phyloP scores from a whole-genome alignment of 2,329 filamentous ascomycete species.

The Ceratocystiopsis minuta region DNA sequence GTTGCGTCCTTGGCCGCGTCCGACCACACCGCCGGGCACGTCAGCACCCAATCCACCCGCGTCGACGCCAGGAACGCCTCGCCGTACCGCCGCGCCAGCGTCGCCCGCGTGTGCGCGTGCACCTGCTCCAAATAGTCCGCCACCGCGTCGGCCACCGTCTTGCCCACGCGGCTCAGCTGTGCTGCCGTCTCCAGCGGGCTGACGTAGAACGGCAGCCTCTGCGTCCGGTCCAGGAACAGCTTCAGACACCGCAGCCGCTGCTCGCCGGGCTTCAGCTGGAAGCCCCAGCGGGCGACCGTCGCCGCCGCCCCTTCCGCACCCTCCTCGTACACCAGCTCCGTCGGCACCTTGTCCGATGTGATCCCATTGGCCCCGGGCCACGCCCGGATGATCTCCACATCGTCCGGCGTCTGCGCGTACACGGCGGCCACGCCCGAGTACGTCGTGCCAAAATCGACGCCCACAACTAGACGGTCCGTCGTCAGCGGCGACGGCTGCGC shows the following conservation, averaged over 20 bases:
- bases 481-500: conserved; percentile 32
- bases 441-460: conserved; percentile 72
- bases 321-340: conserved; percentile 50
- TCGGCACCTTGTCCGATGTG: conserved; percentile 76
- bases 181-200: conserved; percentile 60
- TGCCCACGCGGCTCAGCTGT: conserved; percentile 55
- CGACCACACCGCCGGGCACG: conserved; percentile 69
- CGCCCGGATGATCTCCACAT: conserved; percentile 67
- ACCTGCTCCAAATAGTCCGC: conserved; percentile 65
- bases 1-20: conserved; percentile 76
- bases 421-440: conserved; percentile 61
- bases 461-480: conserved; percentile 53
- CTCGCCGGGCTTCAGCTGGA: conserved; percentile 65
- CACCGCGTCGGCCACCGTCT: conserved; percentile 63
- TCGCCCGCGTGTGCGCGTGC: conserved; percentile 63
- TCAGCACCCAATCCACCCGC: conserved; percentile 62
- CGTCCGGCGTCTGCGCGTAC: conserved; percentile 59
- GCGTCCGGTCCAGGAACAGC: conserved; percentile 62
- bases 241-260: conserved; percentile 65
- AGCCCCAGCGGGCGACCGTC: conserved; percentile 51
- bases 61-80: conserved; percentile 63
- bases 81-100: conserved; percentile 54
- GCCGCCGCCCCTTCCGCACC: conserved; percentile 21
- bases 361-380: conserved; percentile 75
- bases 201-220: conserved; percentile 67